These are phyloP conservation scores for Cadophora sp. DNA, from an alignment of 2,329 filamentous ascomycete genomes.

Conservation along the genomic window DNA sequence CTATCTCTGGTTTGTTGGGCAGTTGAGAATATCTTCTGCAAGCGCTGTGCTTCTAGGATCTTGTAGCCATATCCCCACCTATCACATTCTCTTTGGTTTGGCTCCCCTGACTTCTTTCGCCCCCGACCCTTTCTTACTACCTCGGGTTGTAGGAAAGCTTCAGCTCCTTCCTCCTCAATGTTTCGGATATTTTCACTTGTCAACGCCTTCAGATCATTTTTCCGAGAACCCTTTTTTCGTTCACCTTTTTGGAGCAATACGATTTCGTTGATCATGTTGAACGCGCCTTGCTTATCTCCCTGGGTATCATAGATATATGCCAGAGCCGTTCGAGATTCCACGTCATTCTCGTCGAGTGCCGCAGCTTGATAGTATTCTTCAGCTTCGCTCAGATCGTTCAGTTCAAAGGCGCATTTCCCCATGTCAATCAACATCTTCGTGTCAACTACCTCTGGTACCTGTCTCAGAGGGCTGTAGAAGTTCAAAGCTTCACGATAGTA, in stretches of 20 bases:
- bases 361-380: constrained; percentile 81
- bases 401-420: constrained; percentile 72
- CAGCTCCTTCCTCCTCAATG: constrained; percentile 2
- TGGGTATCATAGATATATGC: constrained; percentile 84
- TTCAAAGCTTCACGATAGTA: constrained; percentile 61
- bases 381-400: constrained; percentile 70
- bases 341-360: constrained; percentile 72
- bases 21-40: not conserved
- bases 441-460: constrained; percentile 57
- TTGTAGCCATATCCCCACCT: constrained; percentile 5
- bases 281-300: constrained; percentile 76
- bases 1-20: constrained; percentile 42
- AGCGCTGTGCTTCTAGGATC: constrained; percentile 6
- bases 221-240: constrained; percentile 29
- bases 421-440: constrained; percentile 46
- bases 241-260: constrained; percentile 64
- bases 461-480: constrained; percentile 63
- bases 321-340: constrained; percentile 79
- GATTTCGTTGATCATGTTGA: constrained; percentile 78
- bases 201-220: not conserved
- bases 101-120: not conserved
- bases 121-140: constrained; percentile 36
- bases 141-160: constrained; percentile 18
- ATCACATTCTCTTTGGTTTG: not conserved
- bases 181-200: not conserved